Evolutionary conservation across 495 filamentous ascomycete genomes (phyloP), one percentile per base, ranked within the genome.

Genomic region (Aspergillus heteromorphus): DNA sequence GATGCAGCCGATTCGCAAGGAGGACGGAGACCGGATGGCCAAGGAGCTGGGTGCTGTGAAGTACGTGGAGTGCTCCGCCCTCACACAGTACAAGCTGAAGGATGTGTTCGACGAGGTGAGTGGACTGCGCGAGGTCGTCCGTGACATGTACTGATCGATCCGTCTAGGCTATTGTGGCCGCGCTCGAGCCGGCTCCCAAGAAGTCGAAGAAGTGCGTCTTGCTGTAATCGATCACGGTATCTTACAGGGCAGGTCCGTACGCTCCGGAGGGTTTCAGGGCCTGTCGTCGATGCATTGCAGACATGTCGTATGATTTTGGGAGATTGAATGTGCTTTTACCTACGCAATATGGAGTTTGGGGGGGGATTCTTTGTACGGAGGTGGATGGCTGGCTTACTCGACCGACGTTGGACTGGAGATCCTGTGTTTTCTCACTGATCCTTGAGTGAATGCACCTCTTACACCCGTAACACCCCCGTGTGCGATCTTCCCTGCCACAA

Each of bases 91-190:
- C 73, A 96, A 96, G 74, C 77, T 98, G 50, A 98, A 98, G 80
- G 95, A 98, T 68, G 93, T 98, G 23, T 98, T 98, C 71, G 93
- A 98, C 61, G 93, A 98, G 89, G 92, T 96, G 81, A 45, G 82
- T 70, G 8, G 19, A 21, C 1, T 14, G 30, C 30, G n/a, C 30
- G 30, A 34, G 49, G 16, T 49, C 56, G 53, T 55, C 50, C 51
- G 41, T 64, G 17, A 56, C 34, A 38, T 14, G 47, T 59, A 45
- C 40, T 50, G 27, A 53, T 40, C 29, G 47, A 20, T 16, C 45
- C 14, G 18, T 48, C 21, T 50, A 95, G 89, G 90, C 90, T 17
- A 95, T 95, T 61, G 90, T 95, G 48, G 90, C 90, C 49, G 89
- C 89, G 2, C 80, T 95, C 40, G 89, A 95, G 69, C 89, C 89